Evolutionary conservation across 2,329 filamentous ascomycete genomes (phyloP).

Genomic region (Xylariaceae sp.): DNA sequence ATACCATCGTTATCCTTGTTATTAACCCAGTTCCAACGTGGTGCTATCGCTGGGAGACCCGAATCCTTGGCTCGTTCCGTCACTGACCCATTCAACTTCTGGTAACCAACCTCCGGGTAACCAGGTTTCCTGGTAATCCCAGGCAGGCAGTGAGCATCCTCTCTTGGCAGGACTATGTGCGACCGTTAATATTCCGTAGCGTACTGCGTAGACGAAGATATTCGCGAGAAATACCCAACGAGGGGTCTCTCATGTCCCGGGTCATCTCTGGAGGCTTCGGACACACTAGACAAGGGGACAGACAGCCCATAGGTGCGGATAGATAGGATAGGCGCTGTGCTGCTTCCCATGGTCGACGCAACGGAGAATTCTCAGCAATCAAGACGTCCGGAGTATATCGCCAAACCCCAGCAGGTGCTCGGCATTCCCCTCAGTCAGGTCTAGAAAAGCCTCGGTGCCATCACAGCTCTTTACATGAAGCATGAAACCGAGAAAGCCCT

Average conservation of each 20-base stretch:
- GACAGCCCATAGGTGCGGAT: too few species aligned
- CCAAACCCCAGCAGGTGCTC: not conserved
- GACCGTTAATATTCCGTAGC: not conserved
- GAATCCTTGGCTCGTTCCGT: constrained; percentile 6
- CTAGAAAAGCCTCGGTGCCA: constrained; percentile 9
- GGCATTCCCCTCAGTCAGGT: constrained; percentile 1
- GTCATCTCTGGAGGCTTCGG: too few species aligned
- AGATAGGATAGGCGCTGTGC: too few species aligned
- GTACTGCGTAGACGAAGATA: not conserved
- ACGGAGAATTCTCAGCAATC: not conserved
- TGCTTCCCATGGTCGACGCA: too few species aligned
- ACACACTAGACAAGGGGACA: too few species aligned
- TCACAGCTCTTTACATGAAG: constrained; percentile 16
- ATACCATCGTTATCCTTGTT: constrained; percentile 7
- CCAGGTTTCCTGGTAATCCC: not conserved
- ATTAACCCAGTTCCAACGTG: not conserved
- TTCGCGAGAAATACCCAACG: too few species aligned
- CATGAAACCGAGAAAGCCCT: constrained; percentile 4
- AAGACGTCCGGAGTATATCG: not conserved
- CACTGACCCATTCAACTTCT: not conserved
- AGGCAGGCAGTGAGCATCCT: not conserved
- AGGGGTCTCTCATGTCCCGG: too few species aligned
- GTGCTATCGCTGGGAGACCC: constrained; percentile 3
- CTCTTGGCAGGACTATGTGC: too few species aligned
- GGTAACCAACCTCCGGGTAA: not conserved